These are phyloP conservation scores for Mycena galopus DNA, from an alignment of 768 basidiomycete species.

Conservation along the genomic window DNA sequence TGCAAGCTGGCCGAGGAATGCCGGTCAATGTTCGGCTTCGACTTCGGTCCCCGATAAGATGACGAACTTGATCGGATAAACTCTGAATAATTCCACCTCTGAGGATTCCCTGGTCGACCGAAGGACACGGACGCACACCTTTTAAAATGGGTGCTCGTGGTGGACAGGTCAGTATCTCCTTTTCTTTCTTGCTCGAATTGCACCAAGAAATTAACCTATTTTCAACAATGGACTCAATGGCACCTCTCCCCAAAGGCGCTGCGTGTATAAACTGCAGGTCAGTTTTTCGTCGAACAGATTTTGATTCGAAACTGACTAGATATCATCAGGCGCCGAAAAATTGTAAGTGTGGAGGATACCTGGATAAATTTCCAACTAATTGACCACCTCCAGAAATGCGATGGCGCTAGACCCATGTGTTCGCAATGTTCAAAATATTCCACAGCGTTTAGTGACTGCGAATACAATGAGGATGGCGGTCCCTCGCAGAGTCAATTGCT, in stretches of 20 bases:
- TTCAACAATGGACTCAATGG: too few relatives aligned
- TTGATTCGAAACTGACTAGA: too few relatives aligned
- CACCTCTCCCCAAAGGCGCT: neutral
- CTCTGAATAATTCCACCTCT: neutral
- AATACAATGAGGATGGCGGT: conserved; percentile 32
- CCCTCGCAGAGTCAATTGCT: conserved; percentile 25
- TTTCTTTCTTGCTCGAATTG: too few relatives aligned
- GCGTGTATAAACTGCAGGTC: neutral
- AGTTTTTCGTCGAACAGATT: neutral
- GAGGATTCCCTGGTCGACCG: neutral
- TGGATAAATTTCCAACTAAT: neutral
- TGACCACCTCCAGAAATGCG: conserved; percentile 28
- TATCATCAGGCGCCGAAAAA: conserved; percentile 26
- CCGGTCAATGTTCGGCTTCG: neutral
- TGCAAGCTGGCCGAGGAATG: neutral
- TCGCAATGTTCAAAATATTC: conserved; percentile 28
- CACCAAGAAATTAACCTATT: too few relatives aligned
- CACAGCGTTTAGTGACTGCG: conserved; percentile 27
- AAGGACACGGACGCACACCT: too few relatives aligned
- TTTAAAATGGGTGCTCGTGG: too few relatives aligned
- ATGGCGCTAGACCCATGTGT: conserved; percentile 29
- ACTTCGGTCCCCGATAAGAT: neutral
- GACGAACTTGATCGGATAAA: neutral
- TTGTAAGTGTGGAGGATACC: neutral
- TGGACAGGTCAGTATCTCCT: too few relatives aligned